Evolutionary conservation across 805 yeast genomes (phyloP), one percentile per base, ranked within the genome.

Genomic region (Ogataea degrootiae): DNA sequence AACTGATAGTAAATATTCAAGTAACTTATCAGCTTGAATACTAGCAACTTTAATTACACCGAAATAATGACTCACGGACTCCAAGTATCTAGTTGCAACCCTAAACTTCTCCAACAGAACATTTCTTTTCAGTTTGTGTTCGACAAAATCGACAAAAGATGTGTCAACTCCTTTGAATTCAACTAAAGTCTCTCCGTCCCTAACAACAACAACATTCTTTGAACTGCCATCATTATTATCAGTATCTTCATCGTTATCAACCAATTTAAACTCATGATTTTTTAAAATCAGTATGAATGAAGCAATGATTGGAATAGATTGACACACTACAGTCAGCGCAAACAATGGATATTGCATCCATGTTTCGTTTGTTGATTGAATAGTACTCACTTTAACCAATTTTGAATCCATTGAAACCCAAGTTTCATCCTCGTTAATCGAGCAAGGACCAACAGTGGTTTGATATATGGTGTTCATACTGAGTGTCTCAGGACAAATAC

Each of bases 321-420:
- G 59, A 21, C 64, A 61, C 8, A 62, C 60, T 2, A 61, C 56
- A 19, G 55, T 59, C 5, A 62, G 51, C 6, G 64, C 49, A 49
- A 67, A 62, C 17, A 61, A 43, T 3, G 75, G 73, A 43, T 64
- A 69, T 53, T 71, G 75, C 29, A 65, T 47, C 76, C 76, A 72
- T 1, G 64, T 65, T 49, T 70, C 74, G n/a, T 72, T 70, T 16
- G 58, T 47, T 5, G 54, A 44, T 4, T 54, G 53, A 6, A 63
- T 57, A 26, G 52, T 51, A 5, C 58, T 51, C 3, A 50, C 46
- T 17, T 54, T 53, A 15, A 48, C 39, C 37, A 59, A 48, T 16
- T 45, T 44, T 14, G 43, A 42, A 37, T 55, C 55, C 9, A 29
- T 34, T 21, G 51, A 44, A 33, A 45, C 55, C 53, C 55, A 54